Percentiles rank a stretch among this genome's conserved stretches.
phyloP scores from a whole-genome alignment of 768 basidiomycete genomes.

The Pleurotus tuber-regium region DNA sequence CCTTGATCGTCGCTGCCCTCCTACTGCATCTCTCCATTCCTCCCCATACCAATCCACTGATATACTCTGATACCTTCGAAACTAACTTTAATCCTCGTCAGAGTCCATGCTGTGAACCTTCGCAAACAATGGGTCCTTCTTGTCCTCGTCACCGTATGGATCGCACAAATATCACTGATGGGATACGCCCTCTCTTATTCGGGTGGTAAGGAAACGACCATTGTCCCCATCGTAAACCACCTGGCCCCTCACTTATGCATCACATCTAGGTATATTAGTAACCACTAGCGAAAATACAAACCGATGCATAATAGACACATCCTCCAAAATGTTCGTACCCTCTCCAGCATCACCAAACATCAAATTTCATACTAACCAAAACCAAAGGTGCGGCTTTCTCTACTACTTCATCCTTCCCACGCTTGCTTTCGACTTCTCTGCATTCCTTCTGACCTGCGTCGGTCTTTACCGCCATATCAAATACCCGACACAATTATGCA shows the following conservation, averaged over 20 bases:
- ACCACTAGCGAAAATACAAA: not conserved
- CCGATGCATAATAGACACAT: slow-evolving; percentile 1
- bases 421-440: not conserved
- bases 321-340: not conserved
- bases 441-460: not conserved
- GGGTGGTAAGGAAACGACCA: not conserved
- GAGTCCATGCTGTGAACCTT: not conserved
- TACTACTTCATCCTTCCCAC: not conserved
- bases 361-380: no score
- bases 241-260: not conserved
- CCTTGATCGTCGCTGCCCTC: no score
- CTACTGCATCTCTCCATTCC: no score
- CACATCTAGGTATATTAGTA: not conserved
- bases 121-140: not conserved
- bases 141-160: not conserved
- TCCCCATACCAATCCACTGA: not conserved
- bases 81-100: not conserved
- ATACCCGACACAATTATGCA: not conserved
- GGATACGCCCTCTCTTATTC: not conserved
- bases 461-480: not conserved
- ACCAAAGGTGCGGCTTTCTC: no score
- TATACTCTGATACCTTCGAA: not conserved
- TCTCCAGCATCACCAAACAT: no score
- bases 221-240: not conserved
- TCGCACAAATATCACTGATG: not conserved